A percentile compares a stretch with the other conserved stretches of the same genome.
Evolutionary conservation across 116 monocot genomes (phyloP).

Genomic region (Posidonia oceanica): DNA sequence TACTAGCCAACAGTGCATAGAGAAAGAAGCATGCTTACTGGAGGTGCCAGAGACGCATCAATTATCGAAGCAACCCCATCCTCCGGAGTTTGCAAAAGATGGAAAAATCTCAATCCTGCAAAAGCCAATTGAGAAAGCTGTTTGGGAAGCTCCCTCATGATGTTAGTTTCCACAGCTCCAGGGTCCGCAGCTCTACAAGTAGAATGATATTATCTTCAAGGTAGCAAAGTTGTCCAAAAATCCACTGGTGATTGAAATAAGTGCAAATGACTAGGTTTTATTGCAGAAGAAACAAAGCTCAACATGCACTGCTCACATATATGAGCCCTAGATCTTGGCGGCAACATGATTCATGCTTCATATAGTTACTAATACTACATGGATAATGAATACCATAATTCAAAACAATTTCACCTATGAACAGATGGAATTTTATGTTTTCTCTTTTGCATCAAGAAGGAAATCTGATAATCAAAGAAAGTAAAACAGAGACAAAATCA

Average conservation of each 20-base stretch:
- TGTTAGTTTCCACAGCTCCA: constrained; percentile 65
- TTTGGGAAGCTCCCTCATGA: constrained; percentile 74
- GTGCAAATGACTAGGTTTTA: no score
- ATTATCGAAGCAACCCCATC: constrained; percentile 46
- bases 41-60: constrained; percentile 76
- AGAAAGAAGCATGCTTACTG: constrained; percentile 27
- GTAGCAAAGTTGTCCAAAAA: no score
- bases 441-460: no score
- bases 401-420: not conserved
- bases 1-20: not conserved
- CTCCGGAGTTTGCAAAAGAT: constrained; percentile 43
- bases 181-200: constrained; percentile 69
- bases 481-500: no score
- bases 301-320: no score
- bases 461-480: no score
- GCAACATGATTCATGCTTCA: no score
- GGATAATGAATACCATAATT: not conserved
- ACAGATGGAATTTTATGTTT: no score
- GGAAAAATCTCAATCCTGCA: constrained; percentile 24
- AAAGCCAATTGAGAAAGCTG: constrained; percentile 42
- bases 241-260: no score
- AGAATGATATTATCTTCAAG: not conserved
- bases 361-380: no score
- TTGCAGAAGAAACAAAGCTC: no score
- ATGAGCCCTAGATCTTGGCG: no score